Conservation (phyloP, 345 rosid genomes). For the Lumnitzera racemosa region DNA sequence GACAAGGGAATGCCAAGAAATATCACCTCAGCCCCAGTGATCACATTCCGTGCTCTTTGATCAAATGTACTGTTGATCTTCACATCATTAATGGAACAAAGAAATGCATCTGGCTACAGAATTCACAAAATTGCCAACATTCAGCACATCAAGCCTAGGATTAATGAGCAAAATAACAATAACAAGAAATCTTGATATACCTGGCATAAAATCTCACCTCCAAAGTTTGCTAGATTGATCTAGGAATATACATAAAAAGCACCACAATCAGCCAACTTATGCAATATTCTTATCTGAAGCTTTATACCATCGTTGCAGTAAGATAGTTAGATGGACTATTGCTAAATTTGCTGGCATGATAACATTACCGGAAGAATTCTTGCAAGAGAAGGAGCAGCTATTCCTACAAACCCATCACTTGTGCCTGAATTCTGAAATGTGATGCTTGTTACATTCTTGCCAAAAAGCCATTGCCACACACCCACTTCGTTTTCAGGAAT, state of each 20-base stretch:
- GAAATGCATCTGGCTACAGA: conserved; percentile 97
- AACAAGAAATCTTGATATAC: conserved; percentile 33
- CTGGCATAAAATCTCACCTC: conserved; percentile 94
- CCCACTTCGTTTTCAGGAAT: conserved; percentile 90
- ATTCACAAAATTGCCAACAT: conserved; percentile 18
- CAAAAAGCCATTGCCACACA: conserved; percentile 91
- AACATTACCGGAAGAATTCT: conserved; percentile 81
- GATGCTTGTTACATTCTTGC: conserved; percentile 73
- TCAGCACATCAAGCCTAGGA: neutral
- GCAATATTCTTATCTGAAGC: neutral
- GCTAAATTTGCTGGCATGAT: conserved; percentile 1
- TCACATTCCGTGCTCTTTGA: conserved; percentile 69
- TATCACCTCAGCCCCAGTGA: conserved; percentile 69
- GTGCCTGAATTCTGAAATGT: conserved; percentile 61
- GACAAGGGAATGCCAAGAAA: neutral
- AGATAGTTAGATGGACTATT: neutral
- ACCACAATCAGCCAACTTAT: conserved; percentile 7
- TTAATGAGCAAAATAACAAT: neutral
- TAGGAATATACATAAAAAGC: conserved; percentile 25
- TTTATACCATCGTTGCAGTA: neutral
- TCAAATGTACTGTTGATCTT: conserved; percentile 67
- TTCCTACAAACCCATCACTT: conserved; percentile 80
- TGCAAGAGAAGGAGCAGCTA: conserved; percentile 91
- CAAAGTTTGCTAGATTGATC: conserved; percentile 90
- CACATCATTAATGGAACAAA: conserved; percentile 89